Base-by-base conservation (phyloP, 116 monocot genomes). In the Dioscorea cayenensis region DNA sequence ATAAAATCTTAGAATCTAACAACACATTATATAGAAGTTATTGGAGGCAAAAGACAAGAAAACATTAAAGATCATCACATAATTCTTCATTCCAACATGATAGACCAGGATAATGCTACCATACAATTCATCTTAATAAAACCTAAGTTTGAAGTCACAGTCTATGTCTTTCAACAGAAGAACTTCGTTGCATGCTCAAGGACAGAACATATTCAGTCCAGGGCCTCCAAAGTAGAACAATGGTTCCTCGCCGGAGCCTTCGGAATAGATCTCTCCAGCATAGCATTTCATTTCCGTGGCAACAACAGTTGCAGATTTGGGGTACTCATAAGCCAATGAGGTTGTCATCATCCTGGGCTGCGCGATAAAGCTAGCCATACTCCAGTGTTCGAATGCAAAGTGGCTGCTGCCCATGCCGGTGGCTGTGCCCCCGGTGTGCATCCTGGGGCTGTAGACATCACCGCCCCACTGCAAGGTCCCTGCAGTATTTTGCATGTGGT, bases 371-470 rank as follows among this genome's bases (percentile, higher is more conserved):
- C 48, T 59, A 2, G 79, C 70, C 20, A 9, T 5, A 9, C 65
- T 43, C 65, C 69, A 80, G 65, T 80, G 80, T 25, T 52, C 36
- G 36, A 1, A 14, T 18, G 80, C 63, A 10, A 13, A 70, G 5
- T 29, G 49, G 25, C 80, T 75, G 55, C 75, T 71, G 29, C 79
- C 79, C 74, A 79, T 79, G 28, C 35, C 55, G 4, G 79, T 79
- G 11, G 64, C 36, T 18, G 79, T 75, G 71, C 60, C 75, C 50
- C 66, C 48, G 6, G 59, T 4, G 18, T 62, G 52, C 72, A 80
- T 67, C 36, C 76, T 61, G 5, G 73, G 82, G 58, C 77, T 77
- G 73, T 77, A 82, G 7, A 82, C 82, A 25, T 77, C 65, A 21
- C 82, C 82, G 0, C 82, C 82, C 25, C 73, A 77, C 82, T 72